phyloP scores from a whole-genome alignment of 73 alveolate genomes.

The Tetrahymena elliotti region DNA sequence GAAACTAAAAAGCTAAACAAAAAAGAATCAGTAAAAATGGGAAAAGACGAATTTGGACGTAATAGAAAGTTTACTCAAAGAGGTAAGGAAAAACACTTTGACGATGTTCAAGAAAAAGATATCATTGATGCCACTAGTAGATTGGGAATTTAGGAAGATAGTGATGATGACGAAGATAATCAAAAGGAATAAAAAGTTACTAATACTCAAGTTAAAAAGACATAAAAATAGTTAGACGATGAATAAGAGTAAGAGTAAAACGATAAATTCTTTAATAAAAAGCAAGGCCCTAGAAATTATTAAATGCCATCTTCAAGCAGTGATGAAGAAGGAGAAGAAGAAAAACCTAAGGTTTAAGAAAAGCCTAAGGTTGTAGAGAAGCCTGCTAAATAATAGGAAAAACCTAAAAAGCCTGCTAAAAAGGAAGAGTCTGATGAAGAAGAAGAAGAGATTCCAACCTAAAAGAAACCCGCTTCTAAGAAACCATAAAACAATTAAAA shows the following conservation, averaged over 20 bases:
- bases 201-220: background rate
- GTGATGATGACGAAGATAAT: background rate
- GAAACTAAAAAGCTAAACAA: background rate
- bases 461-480: background rate
- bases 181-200: background rate
- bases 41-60: background rate
- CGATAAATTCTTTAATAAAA: background rate
- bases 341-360: background rate
- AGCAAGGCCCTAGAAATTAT: background rate
- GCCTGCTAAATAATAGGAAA: background rate
- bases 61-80: background rate
- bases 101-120: background rate
- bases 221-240: background rate
- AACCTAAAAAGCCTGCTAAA: background rate
- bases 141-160: background rate
- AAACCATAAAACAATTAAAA: background rate
- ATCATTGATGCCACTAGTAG: background rate
- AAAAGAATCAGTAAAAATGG: background rate
- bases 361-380: background rate
- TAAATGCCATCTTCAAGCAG: background rate
- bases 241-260: background rate
- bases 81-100: background rate
- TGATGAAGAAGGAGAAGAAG: background rate
- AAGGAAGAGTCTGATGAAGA: background rate
- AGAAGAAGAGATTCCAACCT: background rate